phyloP scores from a whole-genome alignment of 257 asterid species.

The Coffea eugenioides region DNA sequence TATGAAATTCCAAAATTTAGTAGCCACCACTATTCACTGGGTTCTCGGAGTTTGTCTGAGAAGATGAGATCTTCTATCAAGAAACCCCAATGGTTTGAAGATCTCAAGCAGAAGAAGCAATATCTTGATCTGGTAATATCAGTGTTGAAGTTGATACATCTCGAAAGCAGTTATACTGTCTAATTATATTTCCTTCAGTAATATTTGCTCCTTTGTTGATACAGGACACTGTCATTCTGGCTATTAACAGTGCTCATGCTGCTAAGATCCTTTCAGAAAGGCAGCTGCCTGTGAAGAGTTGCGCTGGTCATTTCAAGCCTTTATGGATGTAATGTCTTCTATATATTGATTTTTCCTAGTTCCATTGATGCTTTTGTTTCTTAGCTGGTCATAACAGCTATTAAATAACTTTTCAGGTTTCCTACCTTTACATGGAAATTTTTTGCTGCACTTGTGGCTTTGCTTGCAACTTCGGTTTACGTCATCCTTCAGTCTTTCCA shows the following conservation, averaged over 20 bases:
- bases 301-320: constrained; percentile 25
- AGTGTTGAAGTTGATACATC: constrained; percentile 17
- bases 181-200: not conserved
- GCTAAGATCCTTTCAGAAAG: constrained; percentile 50
- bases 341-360: constrained; percentile 12
- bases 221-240: constrained; percentile 70
- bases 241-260: constrained; percentile 74
- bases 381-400: constrained; percentile 24
- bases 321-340: constrained; percentile 49
- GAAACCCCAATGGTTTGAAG: constrained; percentile 80
- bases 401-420: constrained; percentile 54
- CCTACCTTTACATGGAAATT: constrained; percentile 53
- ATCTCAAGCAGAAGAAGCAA: constrained; percentile 51
- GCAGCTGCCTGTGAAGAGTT: constrained; percentile 30
- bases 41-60: constrained; percentile 33
- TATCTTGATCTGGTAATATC: constrained; percentile 64
- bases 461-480: constrained; percentile 56
- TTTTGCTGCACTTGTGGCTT: constrained; percentile 59
- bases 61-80: constrained; percentile 37
- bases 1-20: constrained; percentile 72
- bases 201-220: constrained; percentile 15
- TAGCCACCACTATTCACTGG: constrained; percentile 73
- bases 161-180: constrained; percentile 13
- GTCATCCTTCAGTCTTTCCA: constrained; percentile 58
- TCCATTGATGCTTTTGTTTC: constrained; percentile 8